These are phyloP conservation scores for Phytopythium aichiense DNA, from an alignment of 352 stramenopile genomes.

Conservation along the genomic window DNA sequence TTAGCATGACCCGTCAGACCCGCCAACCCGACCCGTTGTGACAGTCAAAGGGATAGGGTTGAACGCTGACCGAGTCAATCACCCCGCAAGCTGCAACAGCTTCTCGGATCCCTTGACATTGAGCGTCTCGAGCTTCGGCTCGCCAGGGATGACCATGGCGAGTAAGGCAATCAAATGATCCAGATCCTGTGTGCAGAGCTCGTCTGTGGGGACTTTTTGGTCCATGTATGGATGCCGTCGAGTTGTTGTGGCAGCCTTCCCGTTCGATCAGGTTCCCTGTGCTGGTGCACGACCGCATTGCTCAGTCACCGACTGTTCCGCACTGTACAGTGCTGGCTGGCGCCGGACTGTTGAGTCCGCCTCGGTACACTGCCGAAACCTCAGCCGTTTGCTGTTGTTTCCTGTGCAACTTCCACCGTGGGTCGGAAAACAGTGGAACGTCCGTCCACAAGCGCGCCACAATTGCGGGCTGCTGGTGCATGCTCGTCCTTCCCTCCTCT, in stretches of 20 bases:
- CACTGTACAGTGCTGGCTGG: not conserved
- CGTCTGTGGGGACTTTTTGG: no score
- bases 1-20: not conserved
- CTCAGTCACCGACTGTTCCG: not conserved
- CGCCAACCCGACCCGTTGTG: no score
- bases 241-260: not conserved
- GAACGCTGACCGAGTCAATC: not conserved
- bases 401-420: not conserved
- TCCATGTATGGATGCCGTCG: not conserved
- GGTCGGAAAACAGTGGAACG: not conserved
- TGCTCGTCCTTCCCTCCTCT: not conserved
- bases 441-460: not conserved
- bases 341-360: not conserved
- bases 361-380: not conserved
- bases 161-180: no score
- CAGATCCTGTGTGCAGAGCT: no score
- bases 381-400: not conserved
- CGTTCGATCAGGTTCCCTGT: not conserved
- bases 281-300: not conserved
- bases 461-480: not conserved
- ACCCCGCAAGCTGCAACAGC: not conserved
- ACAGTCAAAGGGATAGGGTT: not conserved
- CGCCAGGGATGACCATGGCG: no score
- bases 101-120: not conserved
- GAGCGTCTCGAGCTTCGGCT: not conserved